Percentiles rank a stretch among this genome's conserved stretches.
phyloP scores from a whole-genome alignment of 164 flowering plant genomes.

The Vitis rupestris region DNA sequence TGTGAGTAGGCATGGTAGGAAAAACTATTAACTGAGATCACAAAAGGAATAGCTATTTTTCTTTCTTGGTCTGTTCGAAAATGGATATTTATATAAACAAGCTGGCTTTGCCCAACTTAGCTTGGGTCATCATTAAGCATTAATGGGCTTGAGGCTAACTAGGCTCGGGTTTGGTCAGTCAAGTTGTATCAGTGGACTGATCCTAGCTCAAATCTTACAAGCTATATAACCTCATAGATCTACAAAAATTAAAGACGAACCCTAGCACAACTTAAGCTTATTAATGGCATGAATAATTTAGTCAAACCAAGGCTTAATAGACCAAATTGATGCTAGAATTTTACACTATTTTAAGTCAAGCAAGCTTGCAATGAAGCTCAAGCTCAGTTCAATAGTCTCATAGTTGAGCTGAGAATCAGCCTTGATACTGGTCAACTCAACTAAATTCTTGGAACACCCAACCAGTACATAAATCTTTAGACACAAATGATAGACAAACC shows the following conservation, averaged over 20 bases:
- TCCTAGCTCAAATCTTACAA: not conserved
- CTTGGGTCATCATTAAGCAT: too few relatives aligned
- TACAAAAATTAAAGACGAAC: not conserved
- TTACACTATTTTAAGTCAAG: not conserved
- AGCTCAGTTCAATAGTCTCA: not conserved
- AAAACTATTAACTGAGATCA: not conserved
- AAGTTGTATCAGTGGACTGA: not conserved
- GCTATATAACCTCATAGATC: not conserved
- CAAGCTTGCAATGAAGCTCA: not conserved
- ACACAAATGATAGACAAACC: too few relatives aligned
- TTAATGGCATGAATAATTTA: not conserved
- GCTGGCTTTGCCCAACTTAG: not conserved
- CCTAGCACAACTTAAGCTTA: not conserved
- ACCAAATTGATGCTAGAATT: not conserved
- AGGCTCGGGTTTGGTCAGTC: not conserved
- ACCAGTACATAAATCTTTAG: too few relatives aligned
- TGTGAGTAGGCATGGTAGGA: not conserved
- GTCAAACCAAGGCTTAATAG: not conserved
- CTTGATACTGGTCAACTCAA: too few relatives aligned
- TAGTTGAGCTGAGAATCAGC: too few relatives aligned
- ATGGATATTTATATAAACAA: too few relatives aligned
- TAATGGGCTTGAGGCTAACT: not conserved
- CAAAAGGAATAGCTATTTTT: too few relatives aligned
- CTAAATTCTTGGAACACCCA: too few relatives aligned
- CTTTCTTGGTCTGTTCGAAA: too few relatives aligned